Base-by-base conservation (phyloP, 2,329 filamentous ascomycete species). In the Fusarium nygamai region DNA sequence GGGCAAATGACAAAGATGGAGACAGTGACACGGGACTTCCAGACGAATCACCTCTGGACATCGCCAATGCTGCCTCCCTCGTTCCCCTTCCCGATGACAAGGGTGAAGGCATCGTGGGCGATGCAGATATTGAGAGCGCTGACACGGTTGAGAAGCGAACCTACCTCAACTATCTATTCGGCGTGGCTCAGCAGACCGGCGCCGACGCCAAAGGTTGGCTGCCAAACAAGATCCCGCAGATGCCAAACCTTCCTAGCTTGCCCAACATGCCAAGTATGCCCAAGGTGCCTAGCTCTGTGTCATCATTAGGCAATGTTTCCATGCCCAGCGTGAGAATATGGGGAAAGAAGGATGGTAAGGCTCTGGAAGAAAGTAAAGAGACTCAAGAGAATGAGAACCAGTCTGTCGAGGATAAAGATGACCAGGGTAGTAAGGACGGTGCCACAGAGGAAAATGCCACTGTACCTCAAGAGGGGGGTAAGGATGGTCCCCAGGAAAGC, bases 121-220 rank as follows among this genome's bases (percentile, higher is more conserved):
- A 81, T 19, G 73, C 75, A 17, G 80, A 80, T 39, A 79, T 79
- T 13, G 82, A 79, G 31, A 81, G 84, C 6, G 64, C 46, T 13
- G 80, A 82, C 51, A 83, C 82, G 0, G 78, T 79, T 1, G 78
- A 82, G 43, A 84, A 82, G 75, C 78, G 78, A 54, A 85, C 80
- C 9, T 89, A 89, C 74, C 81, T 88, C 75, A 83, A 84, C 33
- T 85, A 89, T 61, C 83, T 89, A 5, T 86, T 88, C 76, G 78
- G 79, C 4, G 81, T 88, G 8, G 86, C 87, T 1, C 85, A 88
- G 67, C 84, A 87, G 44, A 83, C 87, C 1, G 85, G 87, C 7
- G 85, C 84, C 8, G 74, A 74, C 3, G 81, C 87, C 8, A 84
- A 82, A 60, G 84, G 84, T 0, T 88, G 85, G 77, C 81, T 86